These are phyloP conservation scores for Euphorbia lathyris DNA, from an alignment of 345 rosid genomes.

Conservation along the genomic window DNA sequence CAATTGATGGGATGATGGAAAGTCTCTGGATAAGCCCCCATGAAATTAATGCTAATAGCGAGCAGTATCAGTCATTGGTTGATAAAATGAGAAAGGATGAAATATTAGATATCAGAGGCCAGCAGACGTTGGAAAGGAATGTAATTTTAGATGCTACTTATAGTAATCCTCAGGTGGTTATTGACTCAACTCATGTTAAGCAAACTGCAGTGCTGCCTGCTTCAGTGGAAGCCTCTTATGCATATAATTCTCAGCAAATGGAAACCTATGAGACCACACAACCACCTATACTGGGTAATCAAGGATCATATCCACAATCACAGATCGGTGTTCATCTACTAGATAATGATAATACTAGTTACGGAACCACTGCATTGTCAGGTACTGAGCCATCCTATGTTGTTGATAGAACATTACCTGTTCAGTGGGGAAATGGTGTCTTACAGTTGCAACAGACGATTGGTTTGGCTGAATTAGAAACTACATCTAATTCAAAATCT, in stretches of 20 bases:
- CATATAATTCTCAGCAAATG: conserved; percentile 27
- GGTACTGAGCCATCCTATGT: conserved; percentile 27
- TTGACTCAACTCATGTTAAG: conserved; percentile 28
- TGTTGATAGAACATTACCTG: conserved; percentile 31
- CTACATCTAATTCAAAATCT: conserved; percentile 20
- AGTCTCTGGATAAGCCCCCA: conserved; percentile 28
- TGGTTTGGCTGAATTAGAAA: conserved; percentile 27
- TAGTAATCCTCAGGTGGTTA: conserved; percentile 28
- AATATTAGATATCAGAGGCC: conserved; percentile 31
- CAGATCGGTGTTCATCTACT: conserved; percentile 31
- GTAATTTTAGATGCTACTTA: conserved; percentile 30
- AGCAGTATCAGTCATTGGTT: conserved; percentile 30
- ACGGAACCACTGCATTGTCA: conserved; percentile 26
- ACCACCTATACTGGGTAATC: conserved; percentile 33
- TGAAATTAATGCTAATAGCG: conserved; percentile 28
- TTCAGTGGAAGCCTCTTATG: conserved; percentile 24
- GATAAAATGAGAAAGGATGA: conserved; percentile 37
- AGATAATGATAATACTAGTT: conserved; percentile 38
- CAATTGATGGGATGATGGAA: conserved; percentile 44
- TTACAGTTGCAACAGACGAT: conserved; percentile 30
- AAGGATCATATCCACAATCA: conserved; percentile 36
- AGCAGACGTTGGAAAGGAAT: conserved; percentile 32
- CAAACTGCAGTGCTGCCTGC: conserved; percentile 25
- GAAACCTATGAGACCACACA: conserved; percentile 33
- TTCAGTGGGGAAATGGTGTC: conserved; percentile 35